Conservation (phyloP, 2,329 filamentous ascomycete species). For the Zasmidium citrigriseum region DNA sequence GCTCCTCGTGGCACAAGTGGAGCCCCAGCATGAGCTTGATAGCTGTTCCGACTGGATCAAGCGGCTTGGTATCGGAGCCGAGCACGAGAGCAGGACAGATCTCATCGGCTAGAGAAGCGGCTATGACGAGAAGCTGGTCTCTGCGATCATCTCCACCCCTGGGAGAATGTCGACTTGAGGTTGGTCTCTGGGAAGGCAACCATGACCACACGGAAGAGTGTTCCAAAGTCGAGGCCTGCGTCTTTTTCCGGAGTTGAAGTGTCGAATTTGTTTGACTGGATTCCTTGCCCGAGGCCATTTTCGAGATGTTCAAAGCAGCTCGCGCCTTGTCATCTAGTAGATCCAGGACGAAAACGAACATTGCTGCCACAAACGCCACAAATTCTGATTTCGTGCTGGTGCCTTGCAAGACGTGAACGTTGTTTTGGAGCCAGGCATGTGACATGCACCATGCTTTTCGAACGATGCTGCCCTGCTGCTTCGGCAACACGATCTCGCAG, state of each 20-base stretch:
- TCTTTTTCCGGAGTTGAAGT: neutral
- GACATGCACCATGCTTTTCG: slow-evolving; percentile 33
- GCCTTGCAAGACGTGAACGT: slow-evolving; percentile 12
- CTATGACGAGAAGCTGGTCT: slow-evolving; percentile 29
- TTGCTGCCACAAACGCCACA: slow-evolving; percentile 42
- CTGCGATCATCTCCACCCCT: slow-evolving; percentile 18
- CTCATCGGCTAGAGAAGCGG: slow-evolving; percentile 29
- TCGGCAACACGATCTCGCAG: slow-evolving; percentile 31
- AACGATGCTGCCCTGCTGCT: slow-evolving; percentile 23
- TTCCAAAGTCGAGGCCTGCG: neutral
- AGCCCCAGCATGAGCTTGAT: slow-evolving; percentile 60
- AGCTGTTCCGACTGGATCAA: slow-evolving; percentile 8
- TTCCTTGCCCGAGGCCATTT: slow-evolving; percentile 23
- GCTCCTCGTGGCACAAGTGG: slow-evolving; percentile 86
- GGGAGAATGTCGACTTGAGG: slow-evolving; percentile 8
- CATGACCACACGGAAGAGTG: slow-evolving; percentile 26
- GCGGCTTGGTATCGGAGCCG: neutral
- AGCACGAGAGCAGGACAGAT: slow-evolving; percentile 8
- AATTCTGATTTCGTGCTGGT: slow-evolving; percentile 31
- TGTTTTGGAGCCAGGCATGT: slow-evolving; percentile 20
- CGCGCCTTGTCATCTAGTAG: slow-evolving; percentile 30
- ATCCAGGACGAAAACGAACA: slow-evolving; percentile 40
- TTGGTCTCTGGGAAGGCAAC: slow-evolving; percentile 10
- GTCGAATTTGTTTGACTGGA: neutral
- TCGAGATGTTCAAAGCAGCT: slow-evolving; percentile 28